Conservation (phyloP, 352 stramenopile species). For the Globisporangium alternatum region DNA sequence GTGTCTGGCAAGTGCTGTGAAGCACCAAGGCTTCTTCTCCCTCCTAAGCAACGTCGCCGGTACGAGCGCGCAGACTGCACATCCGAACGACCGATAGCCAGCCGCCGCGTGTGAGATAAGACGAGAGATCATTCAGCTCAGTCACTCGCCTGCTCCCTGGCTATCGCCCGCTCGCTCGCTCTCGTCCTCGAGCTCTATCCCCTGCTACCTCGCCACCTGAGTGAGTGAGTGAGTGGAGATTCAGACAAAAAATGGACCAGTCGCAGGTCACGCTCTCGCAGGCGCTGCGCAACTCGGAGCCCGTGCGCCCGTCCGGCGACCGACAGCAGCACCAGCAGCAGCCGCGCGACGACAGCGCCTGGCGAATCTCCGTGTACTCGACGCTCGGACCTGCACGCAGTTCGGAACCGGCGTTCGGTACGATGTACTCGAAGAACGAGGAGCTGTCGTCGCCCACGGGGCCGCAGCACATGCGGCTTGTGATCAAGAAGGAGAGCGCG, state of each 20-base stretch:
- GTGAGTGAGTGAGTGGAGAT: neutral
- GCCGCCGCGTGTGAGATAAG: no score
- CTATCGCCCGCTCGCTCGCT: neutral
- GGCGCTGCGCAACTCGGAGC: constrained; percentile 11
- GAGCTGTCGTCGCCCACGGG: constrained; percentile 8
- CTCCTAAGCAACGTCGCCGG: no score
- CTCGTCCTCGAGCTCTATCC: neutral
- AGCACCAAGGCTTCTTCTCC: no score
- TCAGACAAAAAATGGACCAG: constrained; percentile 11
- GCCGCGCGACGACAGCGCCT: constrained; percentile 14
- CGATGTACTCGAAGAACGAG: constrained; percentile 15
- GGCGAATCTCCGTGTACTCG: constrained; percentile 19
- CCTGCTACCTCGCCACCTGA: neutral
- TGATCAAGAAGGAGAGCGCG: constrained; percentile 13
- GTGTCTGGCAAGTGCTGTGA: no score
- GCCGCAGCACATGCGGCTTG: constrained; percentile 12
- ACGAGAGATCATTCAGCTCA: no score
- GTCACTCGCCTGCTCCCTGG: neutral
- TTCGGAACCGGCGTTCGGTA: constrained; percentile 13
- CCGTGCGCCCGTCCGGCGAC: neutral
- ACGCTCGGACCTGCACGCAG: constrained; percentile 3
- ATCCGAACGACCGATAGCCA: no score
- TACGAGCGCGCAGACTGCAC: no score
- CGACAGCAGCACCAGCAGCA: constrained; percentile 8
- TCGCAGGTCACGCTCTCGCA: constrained; percentile 18